Evolutionary conservation across 768 basidiomycete species (phyloP), one percentile per base, ranked within the genome.

Genomic region (Lactifluus pinguis): DNA sequence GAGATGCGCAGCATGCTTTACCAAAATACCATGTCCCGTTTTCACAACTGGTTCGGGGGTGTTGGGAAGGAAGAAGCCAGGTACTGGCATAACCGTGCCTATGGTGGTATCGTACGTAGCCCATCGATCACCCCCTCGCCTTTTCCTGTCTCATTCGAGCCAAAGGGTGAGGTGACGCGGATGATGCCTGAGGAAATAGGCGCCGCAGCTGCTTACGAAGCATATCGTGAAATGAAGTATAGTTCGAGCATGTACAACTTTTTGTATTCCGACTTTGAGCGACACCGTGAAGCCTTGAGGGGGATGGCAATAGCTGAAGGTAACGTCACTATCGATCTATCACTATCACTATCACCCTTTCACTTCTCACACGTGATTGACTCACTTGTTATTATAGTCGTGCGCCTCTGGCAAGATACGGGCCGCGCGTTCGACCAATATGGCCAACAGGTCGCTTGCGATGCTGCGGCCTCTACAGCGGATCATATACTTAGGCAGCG

Each of bases 191-290:
- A 72, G 17, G 85, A 89, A 59, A 78, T 91, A 17, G 89, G 89
- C 0, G 80, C 85, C 65, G 89, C 88, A 4, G 87, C 87, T 10
- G 87, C 85, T 3, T 89, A 87, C 68, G 87, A 89, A 70, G 86
- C 87, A 0, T 84, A 85, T 70, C 78, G 86, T 15, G 79, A 79
- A 30, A 85, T 84, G 82, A 81, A 81, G 53, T 77, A 82, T 65
- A 81, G 83, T 65, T 79, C 71, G 44, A 75, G 64, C 42, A 75
- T 85, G 48, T 81, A 83, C 59, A 79, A 81, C 52, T 80, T 82
- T 15, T 66, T 86, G 5, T 77, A 77, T 55, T 80, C 77, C 9
- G 82, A 86, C 65, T 69, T 73, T 49, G 85, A 83, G 63, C 73
- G 82, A 47, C 84, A 87, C 68, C 72, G 83, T 55, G 87, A 89